Percentiles rank a stretch among this genome's conserved stretches.
These are phyloP conservation scores for Aspergillus bridgeri DNA, from an alignment of 495 filamentous ascomycete species.

Conservation along the genomic window DNA sequence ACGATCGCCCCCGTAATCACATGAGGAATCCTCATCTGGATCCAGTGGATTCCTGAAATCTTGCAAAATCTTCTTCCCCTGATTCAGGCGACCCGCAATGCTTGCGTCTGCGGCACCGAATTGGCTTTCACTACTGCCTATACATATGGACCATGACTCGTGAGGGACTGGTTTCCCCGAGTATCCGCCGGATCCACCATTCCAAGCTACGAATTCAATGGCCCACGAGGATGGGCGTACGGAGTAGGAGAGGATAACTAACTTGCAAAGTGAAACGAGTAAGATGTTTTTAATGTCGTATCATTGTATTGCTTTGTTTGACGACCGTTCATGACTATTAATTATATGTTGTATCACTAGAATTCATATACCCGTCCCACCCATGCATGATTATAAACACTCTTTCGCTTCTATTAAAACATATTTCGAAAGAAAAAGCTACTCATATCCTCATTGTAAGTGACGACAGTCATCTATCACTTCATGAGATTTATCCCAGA, in stretches of 20 bases:
- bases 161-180: background rate
- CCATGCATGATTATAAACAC: background rate
- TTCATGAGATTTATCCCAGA: background rate
- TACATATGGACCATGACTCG: background rate
- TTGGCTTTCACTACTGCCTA: background rate
- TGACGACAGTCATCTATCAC: background rate
- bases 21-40: too few species aligned
- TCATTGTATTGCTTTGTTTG: background rate
- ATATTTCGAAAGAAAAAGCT: background rate
- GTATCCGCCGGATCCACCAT: background rate
- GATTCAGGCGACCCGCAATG: background rate
- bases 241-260: too few species aligned
- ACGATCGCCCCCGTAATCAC: too few species aligned
- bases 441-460: background rate
- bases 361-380: background rate
- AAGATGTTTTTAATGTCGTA: background rate
- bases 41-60: too few species aligned
- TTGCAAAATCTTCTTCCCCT: background rate
- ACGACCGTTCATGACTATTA: background rate
- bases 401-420: background rate
- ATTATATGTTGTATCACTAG: constrained; percentile 1
- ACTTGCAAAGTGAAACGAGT: too few species aligned
- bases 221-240: too few species aligned
- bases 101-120: background rate
- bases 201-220: too few species aligned